These are phyloP conservation scores for Hsuehochloa calcarea DNA, from an alignment of 176 grass and related monocot species.

Conservation along the genomic window DNA sequence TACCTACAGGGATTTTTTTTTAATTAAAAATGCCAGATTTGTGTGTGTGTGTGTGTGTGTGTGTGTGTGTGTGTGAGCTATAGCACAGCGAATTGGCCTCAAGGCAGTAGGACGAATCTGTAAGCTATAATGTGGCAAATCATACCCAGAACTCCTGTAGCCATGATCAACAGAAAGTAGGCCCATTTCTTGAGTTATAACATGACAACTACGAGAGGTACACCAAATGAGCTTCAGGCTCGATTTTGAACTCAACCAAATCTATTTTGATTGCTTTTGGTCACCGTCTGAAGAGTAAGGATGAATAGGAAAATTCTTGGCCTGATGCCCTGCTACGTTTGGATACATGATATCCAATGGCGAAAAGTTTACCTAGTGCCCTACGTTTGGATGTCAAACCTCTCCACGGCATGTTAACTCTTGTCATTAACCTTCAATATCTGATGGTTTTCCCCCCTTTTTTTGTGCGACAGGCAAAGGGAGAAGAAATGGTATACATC, in stretches of 20 bases:
- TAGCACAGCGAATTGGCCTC: too few species aligned
- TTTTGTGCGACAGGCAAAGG: neutral
- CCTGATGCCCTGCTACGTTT: neutral
- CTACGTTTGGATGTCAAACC: neutral
- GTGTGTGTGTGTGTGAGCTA: neutral
- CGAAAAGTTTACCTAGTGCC: neutral
- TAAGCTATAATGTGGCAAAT: neutral
- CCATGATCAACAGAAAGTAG: neutral
- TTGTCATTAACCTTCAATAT: neutral
- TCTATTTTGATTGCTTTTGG: neutral
- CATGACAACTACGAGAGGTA: neutral
- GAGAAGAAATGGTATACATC: slow-evolving; percentile 11
- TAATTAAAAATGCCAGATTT: too few species aligned
- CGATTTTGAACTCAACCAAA: too few species aligned
- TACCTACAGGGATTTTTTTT: neutral
- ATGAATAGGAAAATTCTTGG: neutral
- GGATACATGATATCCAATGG: neutral
- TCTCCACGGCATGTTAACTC: neutral
- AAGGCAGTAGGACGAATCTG: neutral
- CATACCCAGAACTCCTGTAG: neutral
- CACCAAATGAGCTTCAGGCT: too few species aligned
- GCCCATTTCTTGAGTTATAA: neutral
- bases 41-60: too few species aligned
- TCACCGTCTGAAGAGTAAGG: neutral
- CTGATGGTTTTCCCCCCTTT: too few species aligned